Evolutionary conservation across 1,284 basidiomycete genomes (phyloP).

Genomic region (Ceraceosorus bombacis): DNA sequence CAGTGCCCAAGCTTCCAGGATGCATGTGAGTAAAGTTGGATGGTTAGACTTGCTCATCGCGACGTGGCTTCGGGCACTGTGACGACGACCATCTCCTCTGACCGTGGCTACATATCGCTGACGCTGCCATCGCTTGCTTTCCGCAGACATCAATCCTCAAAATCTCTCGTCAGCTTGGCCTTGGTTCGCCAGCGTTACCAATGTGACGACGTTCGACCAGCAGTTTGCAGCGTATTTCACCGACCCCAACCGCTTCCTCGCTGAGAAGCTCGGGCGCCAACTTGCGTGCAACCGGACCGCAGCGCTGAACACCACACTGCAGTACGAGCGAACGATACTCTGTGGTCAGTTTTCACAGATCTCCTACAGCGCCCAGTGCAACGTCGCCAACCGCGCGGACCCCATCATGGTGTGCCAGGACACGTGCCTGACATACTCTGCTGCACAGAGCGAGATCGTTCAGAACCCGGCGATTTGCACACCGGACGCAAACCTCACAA

Average conservation of each 20-base stretch:
- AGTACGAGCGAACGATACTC: conserved; percentile 39
- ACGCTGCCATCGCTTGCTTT: background rate
- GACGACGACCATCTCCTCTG: background rate
- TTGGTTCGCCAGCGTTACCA: conserved; percentile 46
- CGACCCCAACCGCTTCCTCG: conserved; percentile 43
- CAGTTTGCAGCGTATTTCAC: conserved; percentile 49
- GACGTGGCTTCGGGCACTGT: background rate
- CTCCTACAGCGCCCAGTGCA: conserved; percentile 35
- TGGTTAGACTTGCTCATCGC: background rate
- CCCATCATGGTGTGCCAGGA: conserved; percentile 40
- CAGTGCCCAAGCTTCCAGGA: conserved; percentile 38
- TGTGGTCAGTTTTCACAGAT: conserved; percentile 40
- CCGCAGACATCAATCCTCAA: conserved; percentile 41
- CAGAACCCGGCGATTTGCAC: conserved; percentile 36
- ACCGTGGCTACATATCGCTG: background rate
- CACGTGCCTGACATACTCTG: conserved; percentile 33
- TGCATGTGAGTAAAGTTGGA: conserved; percentile 2
- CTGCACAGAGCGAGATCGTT: conserved; percentile 30
- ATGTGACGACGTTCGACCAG: conserved; percentile 49
- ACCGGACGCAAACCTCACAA: conserved; percentile 29
- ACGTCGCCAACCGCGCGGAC: conserved; percentile 18
- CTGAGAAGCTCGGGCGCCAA: conserved; percentile 25
- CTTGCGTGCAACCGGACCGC: conserved; percentile 36
- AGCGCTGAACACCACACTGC: conserved; percentile 31
- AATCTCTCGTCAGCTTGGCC: conserved; percentile 48